phyloP scores from a whole-genome alignment of 306 rosid species.

The Lathyrus sativus region DNA sequence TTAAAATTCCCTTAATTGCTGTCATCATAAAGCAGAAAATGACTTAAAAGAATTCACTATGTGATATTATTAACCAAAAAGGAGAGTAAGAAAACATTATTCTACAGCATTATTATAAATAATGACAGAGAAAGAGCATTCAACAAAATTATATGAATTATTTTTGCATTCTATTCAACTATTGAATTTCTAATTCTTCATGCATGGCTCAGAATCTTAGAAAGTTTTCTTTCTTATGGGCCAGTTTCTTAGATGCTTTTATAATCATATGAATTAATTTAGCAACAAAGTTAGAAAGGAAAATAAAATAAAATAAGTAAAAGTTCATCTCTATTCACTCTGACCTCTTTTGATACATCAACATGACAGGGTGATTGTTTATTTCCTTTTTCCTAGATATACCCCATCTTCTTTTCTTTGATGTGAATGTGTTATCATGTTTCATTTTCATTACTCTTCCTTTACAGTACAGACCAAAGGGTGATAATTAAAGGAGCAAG shows the following conservation, averaged over 20 bases:
- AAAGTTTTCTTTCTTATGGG: slow-evolving; percentile 39
- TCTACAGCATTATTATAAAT: not conserved
- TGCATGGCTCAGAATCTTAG: slow-evolving; percentile 38
- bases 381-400: not conserved
- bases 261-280: slow-evolving; percentile 15
- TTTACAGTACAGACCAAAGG: slow-evolving; percentile 34
- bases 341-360: slow-evolving; percentile 30
- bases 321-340: slow-evolving; percentile 28
- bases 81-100: not conserved
- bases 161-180: slow-evolving; percentile 12
- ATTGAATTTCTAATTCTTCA: slow-evolving; percentile 18
- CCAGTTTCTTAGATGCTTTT: slow-evolving; percentile 36
- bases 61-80: not conserved
- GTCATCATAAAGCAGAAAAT: slow-evolving; percentile 34
- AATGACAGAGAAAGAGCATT: slow-evolving; percentile 6
- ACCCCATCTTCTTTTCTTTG: slow-evolving; percentile 20
- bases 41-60: slow-evolving; percentile 15
- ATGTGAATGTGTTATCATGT: slow-evolving; percentile 22
- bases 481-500: slow-evolving; percentile 32
- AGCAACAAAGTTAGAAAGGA: slow-evolving; percentile 33
- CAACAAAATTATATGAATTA: slow-evolving; percentile 13
- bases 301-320: too few relatives aligned
- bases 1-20: slow-evolving; percentile 2
- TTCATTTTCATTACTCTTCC: slow-evolving; percentile 20
- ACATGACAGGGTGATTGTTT: not conserved